phyloP scores from a whole-genome alignment of 148 eudicot genomes.

The Chenopodium album region DNA sequence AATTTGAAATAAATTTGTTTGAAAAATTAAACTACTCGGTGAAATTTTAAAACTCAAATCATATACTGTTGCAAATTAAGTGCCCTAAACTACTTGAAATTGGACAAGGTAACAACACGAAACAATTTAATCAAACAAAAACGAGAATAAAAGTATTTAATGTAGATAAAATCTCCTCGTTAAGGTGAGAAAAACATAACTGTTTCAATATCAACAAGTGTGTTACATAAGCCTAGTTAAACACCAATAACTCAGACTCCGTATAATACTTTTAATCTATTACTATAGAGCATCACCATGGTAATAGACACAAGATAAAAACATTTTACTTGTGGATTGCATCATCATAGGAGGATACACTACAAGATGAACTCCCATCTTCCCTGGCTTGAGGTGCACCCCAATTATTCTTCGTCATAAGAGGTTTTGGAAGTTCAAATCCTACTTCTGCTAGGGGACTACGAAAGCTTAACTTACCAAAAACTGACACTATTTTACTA shows the following conservation, averaged over 20 bases:
- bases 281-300: not conserved
- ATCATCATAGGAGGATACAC: not conserved
- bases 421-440: not conserved
- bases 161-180: no score
- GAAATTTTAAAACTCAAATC: no score
- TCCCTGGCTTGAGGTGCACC: not conserved
- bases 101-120: no score
- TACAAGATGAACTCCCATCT: not conserved
- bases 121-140: no score
- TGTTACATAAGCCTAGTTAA: no score
- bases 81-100: no score
- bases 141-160: no score
- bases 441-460: not conserved
- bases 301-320: not conserved
- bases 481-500: not conserved
- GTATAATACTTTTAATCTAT: not conserved
- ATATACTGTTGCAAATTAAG: no score
- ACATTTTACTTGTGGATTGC: not conserved
- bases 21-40: no score
- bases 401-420: not conserved
- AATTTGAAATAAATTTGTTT: no score
- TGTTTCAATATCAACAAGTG: no score
- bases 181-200: no score
- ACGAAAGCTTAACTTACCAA: not conserved
- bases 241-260: not conserved